Evolutionary conservation across 495 filamentous ascomycete species (phyloP), one percentile per base, ranked within the genome.

Genomic region (Aspergillus sclerotioniger): DNA sequence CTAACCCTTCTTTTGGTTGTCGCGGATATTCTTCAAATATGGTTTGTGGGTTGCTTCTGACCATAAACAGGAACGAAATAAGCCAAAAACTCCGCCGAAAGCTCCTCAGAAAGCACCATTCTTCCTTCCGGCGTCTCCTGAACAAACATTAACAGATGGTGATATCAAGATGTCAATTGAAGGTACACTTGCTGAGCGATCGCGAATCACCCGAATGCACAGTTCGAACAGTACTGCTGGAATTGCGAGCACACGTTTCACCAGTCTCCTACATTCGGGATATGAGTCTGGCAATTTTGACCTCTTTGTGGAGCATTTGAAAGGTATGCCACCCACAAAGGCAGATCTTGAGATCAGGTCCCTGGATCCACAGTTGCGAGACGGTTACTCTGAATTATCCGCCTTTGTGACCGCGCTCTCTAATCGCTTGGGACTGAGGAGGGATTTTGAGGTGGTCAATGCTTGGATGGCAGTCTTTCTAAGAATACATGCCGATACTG

Each of bases 401-500:
- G 77, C 81, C 48, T 97, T 98, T 63, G 84, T 98, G 33, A 54
- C 70, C 8, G 90, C 91, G 5, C 73, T 98, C 46, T 92, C 89
- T 0, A 74, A 71, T 56, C 80, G 87, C 15, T 75, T 98, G 25
- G 71, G 73, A 17, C 74, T 80, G 41, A 82, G 82, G 55, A 81
- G 79, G 44, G 94, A 98, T 74, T 98, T 92, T 69, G 94, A 98
- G 68, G 80, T 98, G 48, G 87, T 90, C 41, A 91, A 96, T 73
- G 90, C 90, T 9, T 98, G 95, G 94, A 96, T 98, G 89, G 84
- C 86, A 15, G 92, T 97, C 0, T 94, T 97, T 63, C 63, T 98
- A 54, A 82, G 86, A 50, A 69, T 93, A 35, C 91, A 97, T 72
- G 80, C 79, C 8, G 86, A 87, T 56, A 72, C 80, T 12, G 71